Conservation (phyloP, 805 yeast species). For the Wickerhamiella spandovensis region DNA sequence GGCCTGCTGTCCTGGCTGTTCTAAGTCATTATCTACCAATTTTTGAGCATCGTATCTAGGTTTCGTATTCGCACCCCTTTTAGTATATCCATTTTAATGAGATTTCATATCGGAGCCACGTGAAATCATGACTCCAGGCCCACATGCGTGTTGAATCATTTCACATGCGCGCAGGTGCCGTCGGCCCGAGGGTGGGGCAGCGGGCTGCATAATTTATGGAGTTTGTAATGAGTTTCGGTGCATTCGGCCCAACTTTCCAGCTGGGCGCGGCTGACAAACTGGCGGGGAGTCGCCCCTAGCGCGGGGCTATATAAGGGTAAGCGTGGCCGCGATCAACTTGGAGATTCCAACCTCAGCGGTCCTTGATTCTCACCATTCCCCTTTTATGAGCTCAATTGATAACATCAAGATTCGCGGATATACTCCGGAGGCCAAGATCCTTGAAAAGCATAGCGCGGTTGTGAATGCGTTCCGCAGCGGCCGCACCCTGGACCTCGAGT, state of each 20-base stretch:
- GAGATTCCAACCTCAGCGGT: no score
- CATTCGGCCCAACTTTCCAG: background rate
- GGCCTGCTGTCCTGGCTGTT: background rate
- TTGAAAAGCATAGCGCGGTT: slow-evolving; percentile 14
- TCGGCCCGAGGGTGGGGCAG: background rate
- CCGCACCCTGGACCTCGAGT: slow-evolving; percentile 39
- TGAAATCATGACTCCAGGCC: no score
- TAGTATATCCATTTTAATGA: no score
- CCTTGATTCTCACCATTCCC: background rate
- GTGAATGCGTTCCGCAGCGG: slow-evolving; percentile 31
- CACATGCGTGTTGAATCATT: no score
- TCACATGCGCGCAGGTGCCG: background rate
- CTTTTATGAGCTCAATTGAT: background rate
- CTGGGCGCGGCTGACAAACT: background rate
- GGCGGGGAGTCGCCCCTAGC: background rate
- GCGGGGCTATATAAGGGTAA: background rate
- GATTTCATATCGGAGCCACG: no score
- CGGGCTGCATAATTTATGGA: background rate
- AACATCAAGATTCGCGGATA: background rate
- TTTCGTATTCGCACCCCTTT: no score
- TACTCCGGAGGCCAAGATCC: background rate
- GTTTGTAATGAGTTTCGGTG: background rate
- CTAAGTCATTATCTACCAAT: background rate
- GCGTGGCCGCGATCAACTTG: background rate
- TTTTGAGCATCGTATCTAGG: no score